Evolutionary conservation across 257 asterid species (phyloP).

Genomic region (Euphrasia confusa): DNA sequence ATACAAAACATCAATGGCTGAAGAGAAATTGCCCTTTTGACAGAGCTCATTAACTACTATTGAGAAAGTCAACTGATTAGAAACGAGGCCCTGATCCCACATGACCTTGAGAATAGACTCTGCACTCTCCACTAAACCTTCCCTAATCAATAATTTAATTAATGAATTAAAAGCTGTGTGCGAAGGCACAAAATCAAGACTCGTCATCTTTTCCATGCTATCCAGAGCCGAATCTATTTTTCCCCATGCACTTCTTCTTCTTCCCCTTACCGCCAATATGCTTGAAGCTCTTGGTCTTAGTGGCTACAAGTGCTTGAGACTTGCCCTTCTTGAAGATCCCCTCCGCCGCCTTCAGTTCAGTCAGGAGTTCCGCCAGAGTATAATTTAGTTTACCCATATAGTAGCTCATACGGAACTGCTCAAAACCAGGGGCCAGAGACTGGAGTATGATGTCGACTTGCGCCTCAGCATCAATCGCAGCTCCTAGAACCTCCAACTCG

Average conservation of each 20-base stretch:
- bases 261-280: too few relatives aligned
- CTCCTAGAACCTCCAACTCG: too few relatives aligned
- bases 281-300: too few relatives aligned
- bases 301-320: too few relatives aligned
- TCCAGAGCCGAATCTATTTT: conserved; percentile 37
- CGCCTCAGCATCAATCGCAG: too few relatives aligned
- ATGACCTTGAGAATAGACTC: conserved; percentile 40
- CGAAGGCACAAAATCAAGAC: conserved; percentile 34
- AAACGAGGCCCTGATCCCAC: conserved; percentile 43
- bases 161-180: conserved; percentile 53
- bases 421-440: too few relatives aligned
- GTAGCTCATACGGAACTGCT: too few relatives aligned
- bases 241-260: conserved; percentile 43
- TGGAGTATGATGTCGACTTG: too few relatives aligned
- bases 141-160: conserved; percentile 42
- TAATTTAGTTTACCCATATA: too few relatives aligned
- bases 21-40: conserved; percentile 36
- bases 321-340: too few relatives aligned
- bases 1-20: conserved; percentile 42
- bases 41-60: conserved; percentile 40
- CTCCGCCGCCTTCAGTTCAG: too few relatives aligned
- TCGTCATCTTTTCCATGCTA: conserved; percentile 44
- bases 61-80: conserved; percentile 38
- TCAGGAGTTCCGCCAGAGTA: too few relatives aligned
- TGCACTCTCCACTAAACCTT: conserved; percentile 40